Evolutionary conservation across 2,329 filamentous ascomycete genomes (phyloP), one percentile per base, ranked within the genome.

Genomic region (Sporothrix protearum): DNA sequence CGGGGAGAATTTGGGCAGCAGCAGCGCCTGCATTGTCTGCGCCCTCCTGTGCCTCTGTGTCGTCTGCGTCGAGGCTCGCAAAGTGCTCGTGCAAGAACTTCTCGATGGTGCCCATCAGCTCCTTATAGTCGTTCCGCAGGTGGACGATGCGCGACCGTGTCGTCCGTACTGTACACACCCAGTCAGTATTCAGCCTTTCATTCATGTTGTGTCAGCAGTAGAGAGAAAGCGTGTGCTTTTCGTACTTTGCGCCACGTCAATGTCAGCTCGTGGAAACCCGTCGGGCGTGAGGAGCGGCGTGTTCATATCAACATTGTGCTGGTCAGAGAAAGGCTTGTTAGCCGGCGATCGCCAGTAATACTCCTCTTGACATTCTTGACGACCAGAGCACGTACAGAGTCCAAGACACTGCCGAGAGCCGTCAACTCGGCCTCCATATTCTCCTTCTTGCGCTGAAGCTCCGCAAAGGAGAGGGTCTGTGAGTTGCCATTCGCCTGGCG

Each of bases 241-340:
- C 85, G 75, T 88, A 96, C 93, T 96, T 82, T 97, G 95, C 33
- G 96, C 91, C 74, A 99, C 92, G 80, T 99, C 96, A 75, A 99
- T 90, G 81, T 99, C 96, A 77, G 92, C 91, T 78, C 96, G 88
- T 42, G 96, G 96, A 79, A 93, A 99, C 64, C 96, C 96, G 81
- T 98, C 96, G 73, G 89, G 88, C 16, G 95, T 97, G 30, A 93
- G 88, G 51, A 99, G 87, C 72, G 89, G 86, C 8, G 96, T 97
- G 77, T 91, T 90, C 96, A 99, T 99, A 77, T 92, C 90, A 69
- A 97, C 95, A 59, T 91, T 90, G 84, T 98, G 95, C 94, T 97
- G 77, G 39, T n/a, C 12, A n/a, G 14, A 39, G 33, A 45, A n/a
- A 16, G 33, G 8, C 19, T 14, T 2, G 36, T 71, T 39, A 53